Base-by-base conservation (phyloP, 371 early-diverging fungal species). In the Smittium mucronatum region DNA sequence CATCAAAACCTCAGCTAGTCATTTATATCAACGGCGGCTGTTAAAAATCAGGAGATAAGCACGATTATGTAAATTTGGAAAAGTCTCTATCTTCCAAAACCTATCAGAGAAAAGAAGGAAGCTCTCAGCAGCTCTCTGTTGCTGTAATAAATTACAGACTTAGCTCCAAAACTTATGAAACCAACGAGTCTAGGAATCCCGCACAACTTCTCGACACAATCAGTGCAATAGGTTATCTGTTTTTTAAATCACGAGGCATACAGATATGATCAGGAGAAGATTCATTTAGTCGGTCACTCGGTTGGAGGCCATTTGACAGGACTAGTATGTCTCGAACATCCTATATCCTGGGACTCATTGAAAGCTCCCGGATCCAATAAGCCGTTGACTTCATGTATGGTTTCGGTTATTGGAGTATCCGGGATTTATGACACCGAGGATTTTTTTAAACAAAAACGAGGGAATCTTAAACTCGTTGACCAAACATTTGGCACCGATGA, bases 11-110 rank as follows among this genome's bases (percentile, higher is more conserved):
- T 57, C 28, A 36, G 17, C 69, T 69, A 8, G 16, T 69, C 8
- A 57, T 69, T 58, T 69, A 69, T 29, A 64, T 69, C 32, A 63
- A 69, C 29, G 69, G 69, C 11, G 69, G 69, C 5, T 69, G 35
- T 25, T 69, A 61, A 61, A 32, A 61, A 57, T 58, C 69, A 36
- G 58, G 69, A 8, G 69, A 69, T 31, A 69, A 69, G 28, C 1
- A 5, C 2, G 69, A 69, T 34, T 69, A 63, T 32, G 69, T 61
- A 1, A 5, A 30, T 16, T 35, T 69, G 61, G 69, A 36, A 2
- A 64, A 16, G 25, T 2, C 16, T n/a, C 31, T 69, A 21, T 11
- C 47, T 26, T 8, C 26, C 17, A 58, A 58, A 21, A 35, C 58
- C 30, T 58, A 33, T 1, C 1, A 2, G 2, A 28, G 17, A 17